These are phyloP conservation scores for Triangularia verruculosa DNA, from an alignment of 2,329 filamentous ascomycete genomes.

Conservation along the genomic window DNA sequence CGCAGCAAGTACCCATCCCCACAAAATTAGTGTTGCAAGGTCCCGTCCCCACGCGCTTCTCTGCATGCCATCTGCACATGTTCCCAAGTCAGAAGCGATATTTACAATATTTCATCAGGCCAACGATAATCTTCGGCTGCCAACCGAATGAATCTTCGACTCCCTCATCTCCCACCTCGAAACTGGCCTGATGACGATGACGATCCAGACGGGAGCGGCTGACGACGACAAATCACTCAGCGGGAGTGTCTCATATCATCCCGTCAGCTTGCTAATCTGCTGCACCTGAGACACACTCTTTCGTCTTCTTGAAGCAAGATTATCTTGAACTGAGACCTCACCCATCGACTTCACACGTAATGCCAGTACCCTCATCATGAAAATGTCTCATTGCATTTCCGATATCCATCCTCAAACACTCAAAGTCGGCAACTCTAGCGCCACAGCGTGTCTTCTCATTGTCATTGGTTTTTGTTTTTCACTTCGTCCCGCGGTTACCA, in stretches of 20 bases:
- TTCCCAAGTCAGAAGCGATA: not conserved
- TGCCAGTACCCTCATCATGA: not conserved
- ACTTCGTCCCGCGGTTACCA: not conserved
- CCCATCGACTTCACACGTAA: not conserved
- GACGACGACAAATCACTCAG: not conserved
- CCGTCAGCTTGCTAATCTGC: not conserved
- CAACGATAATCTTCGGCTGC: not conserved
- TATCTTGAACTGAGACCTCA: not conserved
- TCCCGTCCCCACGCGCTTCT: conserved; percentile 3
- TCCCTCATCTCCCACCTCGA: not conserved
- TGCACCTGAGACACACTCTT: not conserved
- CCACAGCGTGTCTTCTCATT: not conserved
- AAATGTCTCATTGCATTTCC: conserved; percentile 7
- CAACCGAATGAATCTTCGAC: not conserved
- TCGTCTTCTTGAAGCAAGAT: not conserved
- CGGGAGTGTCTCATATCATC: not conserved
- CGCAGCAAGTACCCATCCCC: not conserved
- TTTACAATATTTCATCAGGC: not conserved
- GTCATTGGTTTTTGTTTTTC: not conserved
- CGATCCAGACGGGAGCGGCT: not conserved
- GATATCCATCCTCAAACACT: not conserved
- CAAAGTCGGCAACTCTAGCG: not conserved
- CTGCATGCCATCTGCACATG: conserved; percentile 11
- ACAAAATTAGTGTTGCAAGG: conserved; percentile 2
- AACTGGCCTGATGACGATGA: not conserved